Evolutionary conservation across 768 basidiomycete genomes (phyloP).

Genomic region (Leccinum imitatum): DNA sequence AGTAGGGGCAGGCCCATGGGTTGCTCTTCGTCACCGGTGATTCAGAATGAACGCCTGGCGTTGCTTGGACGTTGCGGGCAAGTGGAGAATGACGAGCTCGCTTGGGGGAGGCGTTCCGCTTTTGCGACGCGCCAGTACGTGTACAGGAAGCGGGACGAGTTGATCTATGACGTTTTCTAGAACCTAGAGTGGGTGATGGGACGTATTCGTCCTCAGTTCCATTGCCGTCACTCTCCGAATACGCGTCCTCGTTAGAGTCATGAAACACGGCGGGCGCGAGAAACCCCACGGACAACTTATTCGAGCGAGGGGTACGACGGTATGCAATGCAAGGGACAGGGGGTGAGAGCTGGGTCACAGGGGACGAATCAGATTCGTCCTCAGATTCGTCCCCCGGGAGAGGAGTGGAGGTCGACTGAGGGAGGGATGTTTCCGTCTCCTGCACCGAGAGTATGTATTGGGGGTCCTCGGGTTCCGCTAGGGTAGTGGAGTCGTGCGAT

Average conservation of each 20-base stretch:
- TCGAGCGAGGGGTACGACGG: slow-evolving; percentile 15
- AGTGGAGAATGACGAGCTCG: slow-evolving; percentile 35
- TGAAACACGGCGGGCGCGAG: background rate
- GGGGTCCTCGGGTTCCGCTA: slow-evolving; percentile 7
- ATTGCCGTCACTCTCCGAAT: slow-evolving; percentile 40
- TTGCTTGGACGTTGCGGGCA: slow-evolving; percentile 48
- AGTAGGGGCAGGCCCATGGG: slow-evolving; percentile 47
- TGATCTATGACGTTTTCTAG: slow-evolving; percentile 36
- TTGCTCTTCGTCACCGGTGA: slow-evolving; percentile 27
- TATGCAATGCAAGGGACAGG: slow-evolving; percentile 2
- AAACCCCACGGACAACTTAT: slow-evolving; percentile 6
- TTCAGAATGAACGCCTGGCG: slow-evolving; percentile 17
- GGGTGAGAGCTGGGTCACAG: background rate
- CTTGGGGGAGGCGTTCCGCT: slow-evolving; percentile 16
- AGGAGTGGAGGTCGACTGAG: slow-evolving; percentile 3
- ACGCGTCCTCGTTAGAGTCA: slow-evolving; percentile 30
- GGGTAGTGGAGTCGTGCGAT: slow-evolving; percentile 5
- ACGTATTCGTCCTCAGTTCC: slow-evolving; percentile 46
- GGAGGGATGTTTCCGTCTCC: slow-evolving; percentile 7
- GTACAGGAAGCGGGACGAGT: slow-evolving; percentile 2
- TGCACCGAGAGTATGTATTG: slow-evolving; percentile 15
- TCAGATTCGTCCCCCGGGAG: background rate
- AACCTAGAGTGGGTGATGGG: slow-evolving; percentile 36
- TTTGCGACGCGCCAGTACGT: slow-evolving; percentile 5
- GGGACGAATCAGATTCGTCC: background rate